Evolutionary conservation across 768 basidiomycete genomes (phyloP).

Genomic region (Tulasnella sp.): DNA sequence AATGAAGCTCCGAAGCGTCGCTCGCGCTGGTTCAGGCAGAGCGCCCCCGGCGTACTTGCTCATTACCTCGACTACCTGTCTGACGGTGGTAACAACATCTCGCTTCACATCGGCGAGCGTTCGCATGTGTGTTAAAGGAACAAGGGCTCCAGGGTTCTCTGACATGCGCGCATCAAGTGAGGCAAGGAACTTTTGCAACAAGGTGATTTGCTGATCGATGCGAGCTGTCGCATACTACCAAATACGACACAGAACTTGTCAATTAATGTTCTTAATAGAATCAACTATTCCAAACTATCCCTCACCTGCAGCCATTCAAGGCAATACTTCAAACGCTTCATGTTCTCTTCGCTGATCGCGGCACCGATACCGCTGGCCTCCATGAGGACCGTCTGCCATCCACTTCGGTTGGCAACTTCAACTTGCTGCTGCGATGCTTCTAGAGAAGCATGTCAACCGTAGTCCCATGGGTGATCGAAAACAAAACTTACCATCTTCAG

Average conservation of each 20-base stretch:
- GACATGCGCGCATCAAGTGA: conserved; percentile 37
- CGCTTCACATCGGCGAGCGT: conserved; percentile 74
- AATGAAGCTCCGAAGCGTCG: conserved; percentile 74
- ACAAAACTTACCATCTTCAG: conserved; percentile 14
- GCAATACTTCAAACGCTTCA: conserved; percentile 83
- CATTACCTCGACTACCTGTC: conserved; percentile 80
- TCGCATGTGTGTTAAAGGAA: conserved; percentile 54
- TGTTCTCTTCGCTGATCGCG: conserved; percentile 88
- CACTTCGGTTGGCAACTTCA: conserved; percentile 69
- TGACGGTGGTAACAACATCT: conserved; percentile 86
- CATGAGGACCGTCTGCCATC: conserved; percentile 81
- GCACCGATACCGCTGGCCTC: conserved; percentile 89
- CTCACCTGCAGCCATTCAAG: conserved; percentile 82
- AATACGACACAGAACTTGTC: neutral
- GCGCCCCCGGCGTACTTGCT: conserved; percentile 84
- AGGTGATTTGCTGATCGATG: conserved; percentile 83
- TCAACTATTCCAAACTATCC: conserved; percentile 38
- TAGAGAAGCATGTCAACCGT: neutral
- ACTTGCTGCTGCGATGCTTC: conserved; percentile 33
- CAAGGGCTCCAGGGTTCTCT: conserved; percentile 40
- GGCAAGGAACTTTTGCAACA: conserved; percentile 73
- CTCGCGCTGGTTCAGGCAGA: conserved; percentile 80
- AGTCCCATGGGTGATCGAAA: neutral
- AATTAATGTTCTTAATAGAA: neutral
- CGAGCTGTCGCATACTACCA: conserved; percentile 80